phyloP scores from a whole-genome alignment of 768 basidiomycete species.

The Rhodotorula sphaerocarpa region DNA sequence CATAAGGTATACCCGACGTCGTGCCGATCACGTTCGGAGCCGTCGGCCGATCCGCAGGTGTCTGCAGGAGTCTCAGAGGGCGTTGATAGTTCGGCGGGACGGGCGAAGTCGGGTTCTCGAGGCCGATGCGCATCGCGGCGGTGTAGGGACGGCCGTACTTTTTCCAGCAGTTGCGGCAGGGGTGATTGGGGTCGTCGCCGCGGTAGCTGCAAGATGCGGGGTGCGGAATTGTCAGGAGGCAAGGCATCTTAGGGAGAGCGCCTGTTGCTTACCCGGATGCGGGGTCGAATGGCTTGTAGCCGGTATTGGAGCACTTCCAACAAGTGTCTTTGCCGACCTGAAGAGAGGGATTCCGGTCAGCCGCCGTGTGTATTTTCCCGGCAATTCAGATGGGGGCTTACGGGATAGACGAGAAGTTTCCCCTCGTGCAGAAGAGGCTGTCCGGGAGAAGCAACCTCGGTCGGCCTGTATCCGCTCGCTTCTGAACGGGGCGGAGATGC shows the following conservation, averaged over 20 bases:
- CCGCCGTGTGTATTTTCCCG: too few species aligned
- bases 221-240: background rate
- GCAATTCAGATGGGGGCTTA: background rate
- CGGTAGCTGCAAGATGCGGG: background rate
- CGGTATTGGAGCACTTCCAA: conserved; percentile 20
- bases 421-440: conserved; percentile 16
- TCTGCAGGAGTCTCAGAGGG: conserved; percentile 18
- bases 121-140: conserved; percentile 1
- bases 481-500: background rate
- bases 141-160: conserved; percentile 22
- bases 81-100: conserved; percentile 20
- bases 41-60: background rate
- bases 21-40: conserved; percentile 4
- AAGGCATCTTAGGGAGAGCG: background rate
- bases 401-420: conserved; percentile 20
- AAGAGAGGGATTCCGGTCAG: too few species aligned
- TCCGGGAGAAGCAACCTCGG: conserved; percentile 4
- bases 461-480: conserved; percentile 6
- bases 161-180: conserved; percentile 28
- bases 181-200: conserved; percentile 29
- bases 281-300: conserved; percentile 26
- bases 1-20: background rate
- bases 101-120: background rate
- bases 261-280: background rate
- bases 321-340: background rate